phyloP scores from a whole-genome alignment of 78 protist species.

The Protostelium mycophagum region DNA sequence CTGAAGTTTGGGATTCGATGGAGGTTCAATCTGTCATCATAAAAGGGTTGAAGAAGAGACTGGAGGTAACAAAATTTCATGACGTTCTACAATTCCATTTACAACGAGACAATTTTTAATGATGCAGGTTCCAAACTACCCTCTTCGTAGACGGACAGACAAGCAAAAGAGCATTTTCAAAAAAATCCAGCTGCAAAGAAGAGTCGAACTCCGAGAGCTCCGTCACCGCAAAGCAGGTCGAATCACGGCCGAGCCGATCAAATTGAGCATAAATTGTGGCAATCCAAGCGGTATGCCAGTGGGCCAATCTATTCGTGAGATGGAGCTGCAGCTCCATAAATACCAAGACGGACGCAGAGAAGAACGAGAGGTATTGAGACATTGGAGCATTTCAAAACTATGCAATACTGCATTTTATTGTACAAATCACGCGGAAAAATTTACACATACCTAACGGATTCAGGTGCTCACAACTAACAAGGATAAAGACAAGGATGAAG shows the following conservation, averaged over 20 bases:
- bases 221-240: neutral
- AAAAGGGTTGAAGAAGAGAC: neutral
- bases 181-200: neutral
- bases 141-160: neutral
- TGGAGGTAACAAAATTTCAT: neutral
- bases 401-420: too few relatives aligned
- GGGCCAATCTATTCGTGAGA: neutral
- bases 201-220: neutral
- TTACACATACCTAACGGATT: too few relatives aligned
- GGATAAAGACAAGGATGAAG: too few relatives aligned
- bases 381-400: neutral
- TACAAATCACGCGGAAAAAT: too few relatives aligned
- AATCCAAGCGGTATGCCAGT: neutral
- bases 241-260: neutral
- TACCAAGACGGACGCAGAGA: neutral
- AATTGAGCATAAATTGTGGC: neutral
- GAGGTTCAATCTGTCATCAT: neutral
- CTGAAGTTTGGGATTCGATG: conserved; percentile 5
- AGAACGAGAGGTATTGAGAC: neutral
- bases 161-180: neutral
- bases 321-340: neutral
- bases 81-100: too few relatives aligned
- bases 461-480: too few relatives aligned
- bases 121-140: neutral
- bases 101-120: neutral